Percentiles rank a stretch among this genome's conserved stretches.
Conservation (phyloP, 2,329 filamentous ascomycete species). For the Sporothrix dimorphospora region DNA sequence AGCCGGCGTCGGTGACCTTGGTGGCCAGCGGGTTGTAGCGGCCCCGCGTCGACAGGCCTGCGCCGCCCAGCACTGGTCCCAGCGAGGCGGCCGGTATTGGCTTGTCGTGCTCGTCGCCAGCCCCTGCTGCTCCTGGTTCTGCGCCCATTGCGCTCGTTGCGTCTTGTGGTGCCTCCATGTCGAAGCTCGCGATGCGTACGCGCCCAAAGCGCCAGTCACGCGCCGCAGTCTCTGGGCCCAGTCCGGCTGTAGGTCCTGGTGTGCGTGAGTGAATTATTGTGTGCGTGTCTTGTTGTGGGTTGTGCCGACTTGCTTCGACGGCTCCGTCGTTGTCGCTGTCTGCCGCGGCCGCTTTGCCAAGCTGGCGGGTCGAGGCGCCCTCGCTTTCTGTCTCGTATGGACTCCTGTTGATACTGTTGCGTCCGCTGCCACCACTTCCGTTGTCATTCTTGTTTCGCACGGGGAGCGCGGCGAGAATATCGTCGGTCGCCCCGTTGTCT, state of each 20-base stretch:
- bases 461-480: not conserved
- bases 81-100: constrained; percentile 44
- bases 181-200: constrained; percentile 80
- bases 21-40: constrained; percentile 72
- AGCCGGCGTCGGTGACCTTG: constrained; percentile 77
- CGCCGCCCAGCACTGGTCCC: constrained; percentile 58
- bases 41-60: constrained; percentile 80
- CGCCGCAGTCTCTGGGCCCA: constrained; percentile 53
- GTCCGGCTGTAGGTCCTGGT: constrained; percentile 42
- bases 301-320: not conserved
- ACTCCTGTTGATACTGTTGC: not conserved
- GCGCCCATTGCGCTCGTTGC: constrained; percentile 32
- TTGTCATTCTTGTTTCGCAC: not conserved
- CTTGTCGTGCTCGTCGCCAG: constrained; percentile 30
- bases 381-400: not conserved
- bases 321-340: not conserved
- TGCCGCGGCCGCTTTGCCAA: not conserved
- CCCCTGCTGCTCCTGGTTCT: not conserved
- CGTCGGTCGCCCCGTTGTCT: not conserved
- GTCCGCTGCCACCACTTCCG: constrained; percentile 21
- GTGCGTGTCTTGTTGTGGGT: not conserved
- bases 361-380: not conserved
- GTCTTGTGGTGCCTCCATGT: constrained; percentile 54
- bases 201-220: constrained; percentile 80
- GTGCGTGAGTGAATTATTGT: not conserved